Evolutionary conservation across 768 basidiomycete species (phyloP).

Genomic region (Hericium alpestre): DNA sequence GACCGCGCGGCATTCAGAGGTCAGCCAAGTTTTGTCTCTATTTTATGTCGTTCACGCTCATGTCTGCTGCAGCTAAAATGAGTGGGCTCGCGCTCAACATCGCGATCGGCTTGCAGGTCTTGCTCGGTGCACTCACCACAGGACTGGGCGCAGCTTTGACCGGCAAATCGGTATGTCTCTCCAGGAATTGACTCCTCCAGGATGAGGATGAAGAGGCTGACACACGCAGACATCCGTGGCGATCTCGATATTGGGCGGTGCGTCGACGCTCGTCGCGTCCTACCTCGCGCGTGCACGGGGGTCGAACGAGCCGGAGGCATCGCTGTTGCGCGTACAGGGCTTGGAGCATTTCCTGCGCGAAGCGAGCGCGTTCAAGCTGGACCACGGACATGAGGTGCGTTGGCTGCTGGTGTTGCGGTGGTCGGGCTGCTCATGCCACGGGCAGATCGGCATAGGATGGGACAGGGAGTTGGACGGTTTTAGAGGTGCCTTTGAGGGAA

Average conservation of each 20-base stretch:
- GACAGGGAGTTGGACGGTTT: conserved; percentile 22
- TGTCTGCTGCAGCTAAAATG: conserved; percentile 4
- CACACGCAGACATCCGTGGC: conserved; percentile 24
- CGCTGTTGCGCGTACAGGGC: conserved; percentile 42
- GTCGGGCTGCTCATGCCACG: not conserved
- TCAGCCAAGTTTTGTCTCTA: not conserved
- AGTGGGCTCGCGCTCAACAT: conserved; percentile 13
- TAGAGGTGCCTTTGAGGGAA: conserved; percentile 34
- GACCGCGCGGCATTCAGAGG: not conserved
- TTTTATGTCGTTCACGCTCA: not conserved
- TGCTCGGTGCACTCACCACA: conserved; percentile 20
- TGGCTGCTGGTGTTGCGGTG: not conserved
- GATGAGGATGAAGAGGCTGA: not conserved
- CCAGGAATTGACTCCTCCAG: not conserved
- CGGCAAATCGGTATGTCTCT: conserved; percentile 10
- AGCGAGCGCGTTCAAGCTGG: conserved; percentile 44
- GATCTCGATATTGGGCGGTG: conserved; percentile 39
- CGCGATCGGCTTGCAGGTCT: conserved; percentile 19
- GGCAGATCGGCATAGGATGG: conserved; percentile 22
- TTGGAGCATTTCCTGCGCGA: conserved; percentile 62
- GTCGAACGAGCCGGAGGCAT: conserved; percentile 61
- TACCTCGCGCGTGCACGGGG: conserved; percentile 64
- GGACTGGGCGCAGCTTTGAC: conserved; percentile 16
- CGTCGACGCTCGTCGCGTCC: conserved; percentile 58
- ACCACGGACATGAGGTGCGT: conserved; percentile 30